Base-by-base conservation (phyloP, 2,329 filamentous ascomycete genomes). In the Ophiocordyceps robertsii region DNA sequence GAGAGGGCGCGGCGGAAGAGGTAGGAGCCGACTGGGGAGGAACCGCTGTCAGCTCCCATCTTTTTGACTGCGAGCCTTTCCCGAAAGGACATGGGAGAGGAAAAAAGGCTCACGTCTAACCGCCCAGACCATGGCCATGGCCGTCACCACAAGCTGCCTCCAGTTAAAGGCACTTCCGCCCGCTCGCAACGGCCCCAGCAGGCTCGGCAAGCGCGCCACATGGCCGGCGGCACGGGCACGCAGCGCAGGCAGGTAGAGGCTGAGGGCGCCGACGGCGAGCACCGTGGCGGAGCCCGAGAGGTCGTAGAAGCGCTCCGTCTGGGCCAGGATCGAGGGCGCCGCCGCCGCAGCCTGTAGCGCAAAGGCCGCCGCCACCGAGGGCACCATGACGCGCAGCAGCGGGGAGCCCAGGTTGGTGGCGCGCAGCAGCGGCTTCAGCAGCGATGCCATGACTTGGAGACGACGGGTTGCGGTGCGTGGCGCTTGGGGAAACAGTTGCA, bases 291-390 rank as follows among this genome's bases (percentile, higher is more conserved):
- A 78, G 39, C 80, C 80, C 2, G 76, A 80, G 39, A 80, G 58
- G 55, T 84, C 81, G 56, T 81, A 84, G 65, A 81, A 82, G 32
- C 74, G 71, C 53, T 84, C 81, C 7, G 74, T 73, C 51, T 77
- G 69, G 29, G 66, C 63, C 24, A 69, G 48, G 46, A 82, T 75
- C 6, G 77, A 81, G 6, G 80, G 80, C 2, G 80, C 55, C 5
- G 75, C 80, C 7, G 76, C 73, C 35, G 69, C 74, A 9, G 71
- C 66, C 61, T 84, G 80, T 38, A 84, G 65, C 2, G 72, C 73
- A 50, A 78, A 78, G 2, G 78, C 78, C 10, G 80, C 70, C 6
- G 71, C 70, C 12, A 82, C 68, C 31, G 70, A 71, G 2, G 80
- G 80, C 3, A 82, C 64, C 10, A 81, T 61, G 1, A 75, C 80